phyloP scores from a whole-genome alignment of 331 rosid genomes.

The Spiraea crenata region DNA sequence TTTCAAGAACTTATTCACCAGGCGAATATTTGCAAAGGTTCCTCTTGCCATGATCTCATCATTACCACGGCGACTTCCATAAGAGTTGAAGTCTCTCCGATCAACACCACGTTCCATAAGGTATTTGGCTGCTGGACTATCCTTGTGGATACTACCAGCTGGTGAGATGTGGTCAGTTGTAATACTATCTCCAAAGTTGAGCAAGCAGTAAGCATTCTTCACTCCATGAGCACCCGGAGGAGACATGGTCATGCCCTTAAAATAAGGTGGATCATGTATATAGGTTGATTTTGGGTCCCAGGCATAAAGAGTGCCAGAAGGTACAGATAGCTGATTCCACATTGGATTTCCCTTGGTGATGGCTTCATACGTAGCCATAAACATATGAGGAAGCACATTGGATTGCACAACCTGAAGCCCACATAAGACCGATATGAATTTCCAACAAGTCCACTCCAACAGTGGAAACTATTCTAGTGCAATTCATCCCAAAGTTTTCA shows the following conservation, averaged over 20 bases:
- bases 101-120: slow-evolving; percentile 75
- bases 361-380: slow-evolving; percentile 77
- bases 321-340: slow-evolving; percentile 89
- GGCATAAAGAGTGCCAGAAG: slow-evolving; percentile 67
- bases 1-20: slow-evolving; percentile 70
- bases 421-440: slow-evolving; percentile 17
- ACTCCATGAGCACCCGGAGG: slow-evolving; percentile 85
- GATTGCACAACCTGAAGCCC: slow-evolving; percentile 77
- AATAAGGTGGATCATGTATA: slow-evolving; percentile 88
- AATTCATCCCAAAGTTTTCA: not conserved
- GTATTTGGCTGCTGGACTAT: slow-evolving; percentile 84
- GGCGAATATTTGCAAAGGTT: slow-evolving; percentile 88
- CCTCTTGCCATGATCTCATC: slow-evolving; percentile 92
- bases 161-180: slow-evolving; percentile 96
- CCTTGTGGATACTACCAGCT: slow-evolving; percentile 94
- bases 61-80: slow-evolving; percentile 94
- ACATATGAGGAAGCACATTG: slow-evolving; percentile 88
- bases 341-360: slow-evolving; percentile 87
- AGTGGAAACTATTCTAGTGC: not conserved
- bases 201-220: slow-evolving; percentile 78
- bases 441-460: not conserved
- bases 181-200: slow-evolving; percentile 85
- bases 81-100: slow-evolving; percentile 88
- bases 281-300: slow-evolving; percentile 88
- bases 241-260: slow-evolving; percentile 79